phyloP scores from a whole-genome alignment of 1,139 yeast species.

The Meyerozyma athensensis region DNA sequence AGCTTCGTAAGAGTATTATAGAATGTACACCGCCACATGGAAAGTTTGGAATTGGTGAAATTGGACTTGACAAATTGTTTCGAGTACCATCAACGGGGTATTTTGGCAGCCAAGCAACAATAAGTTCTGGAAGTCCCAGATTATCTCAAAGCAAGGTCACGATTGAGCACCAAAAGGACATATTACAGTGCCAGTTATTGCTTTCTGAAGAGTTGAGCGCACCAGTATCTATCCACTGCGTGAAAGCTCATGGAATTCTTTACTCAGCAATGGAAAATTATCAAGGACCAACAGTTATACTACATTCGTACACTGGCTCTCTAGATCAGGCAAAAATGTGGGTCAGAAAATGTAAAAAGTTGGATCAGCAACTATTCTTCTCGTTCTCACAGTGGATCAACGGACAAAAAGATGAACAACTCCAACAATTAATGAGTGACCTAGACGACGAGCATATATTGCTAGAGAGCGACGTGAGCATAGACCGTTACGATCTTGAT shows the following conservation, averaged over 20 bases:
- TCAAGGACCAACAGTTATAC: conserved; percentile 37
- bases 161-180: conserved; percentile 57
- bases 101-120: conserved; percentile 31
- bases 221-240: conserved; percentile 80
- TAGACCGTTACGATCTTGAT: conserved; percentile 18
- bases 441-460: conserved; percentile 24
- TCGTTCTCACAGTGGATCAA: conserved; percentile 66
- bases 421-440: conserved; percentile 21
- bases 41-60: conserved; percentile 64
- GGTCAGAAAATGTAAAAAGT: conserved; percentile 29
- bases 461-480: conserved; percentile 34
- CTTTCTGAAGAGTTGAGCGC: conserved; percentile 46
- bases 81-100: conserved; percentile 61
- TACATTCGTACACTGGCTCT: conserved; percentile 89
- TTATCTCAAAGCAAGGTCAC: conserved; percentile 48
- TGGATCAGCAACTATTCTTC: conserved; percentile 30
- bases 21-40: conserved; percentile 16
- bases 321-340: conserved; percentile 58
- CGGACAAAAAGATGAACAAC: conserved; percentile 23
- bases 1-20: conserved; percentile 18
- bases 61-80: conserved; percentile 80
- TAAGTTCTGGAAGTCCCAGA: conserved; percentile 10
- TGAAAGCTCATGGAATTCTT: conserved; percentile 64
- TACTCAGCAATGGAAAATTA: conserved; percentile 38
- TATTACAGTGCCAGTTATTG: conserved; percentile 48